These are phyloP conservation scores for Senna tora DNA, from an alignment of 306 rosid species.

Conservation along the genomic window DNA sequence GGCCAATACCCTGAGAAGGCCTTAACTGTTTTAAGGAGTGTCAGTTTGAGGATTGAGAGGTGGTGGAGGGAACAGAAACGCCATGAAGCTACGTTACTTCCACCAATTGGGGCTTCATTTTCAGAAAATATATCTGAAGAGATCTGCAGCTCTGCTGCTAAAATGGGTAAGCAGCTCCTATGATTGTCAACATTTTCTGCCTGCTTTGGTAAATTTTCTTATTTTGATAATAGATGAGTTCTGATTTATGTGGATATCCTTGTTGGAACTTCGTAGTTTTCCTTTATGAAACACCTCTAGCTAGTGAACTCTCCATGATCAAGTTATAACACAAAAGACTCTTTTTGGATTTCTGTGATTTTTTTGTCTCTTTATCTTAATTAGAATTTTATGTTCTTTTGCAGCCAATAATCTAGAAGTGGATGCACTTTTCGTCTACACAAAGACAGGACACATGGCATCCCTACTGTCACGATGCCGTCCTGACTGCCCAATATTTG, in stretches of 20 bases:
- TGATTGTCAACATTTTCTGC: conserved; percentile 24
- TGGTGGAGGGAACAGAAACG: conserved; percentile 99
- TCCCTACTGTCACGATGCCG: conserved; percentile 93
- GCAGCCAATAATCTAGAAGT: conserved; percentile 94
- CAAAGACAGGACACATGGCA: conserved; percentile 96
- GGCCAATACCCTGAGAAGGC: conserved; percentile 99
- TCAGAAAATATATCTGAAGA: conserved; percentile 91
- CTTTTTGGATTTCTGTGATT: neutral
- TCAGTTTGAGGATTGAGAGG: conserved; percentile 93
- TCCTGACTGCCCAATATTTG: conserved; percentile 98
- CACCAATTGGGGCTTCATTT: conserved; percentile 73
- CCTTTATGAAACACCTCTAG: conserved; percentile 31
- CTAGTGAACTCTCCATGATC: conserved; percentile 14
- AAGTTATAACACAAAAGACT: neutral
- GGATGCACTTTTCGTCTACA: conserved; percentile 92
- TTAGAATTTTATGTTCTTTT: conserved; percentile 38
- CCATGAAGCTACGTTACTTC: conserved; percentile 78
- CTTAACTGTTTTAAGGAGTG: conserved; percentile 88
- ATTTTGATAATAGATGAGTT: neutral
- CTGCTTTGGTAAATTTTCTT: conserved; percentile 21
- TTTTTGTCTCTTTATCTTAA: conserved; percentile 18
- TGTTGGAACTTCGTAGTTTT: conserved; percentile 7
- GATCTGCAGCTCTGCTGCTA: conserved; percentile 95
- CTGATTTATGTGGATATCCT: conserved; percentile 1
- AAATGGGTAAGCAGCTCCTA: conserved; percentile 78